These are phyloP conservation scores for Curvularia sp. DNA, from an alignment of 2,329 filamentous ascomycete species.

Conservation along the genomic window DNA sequence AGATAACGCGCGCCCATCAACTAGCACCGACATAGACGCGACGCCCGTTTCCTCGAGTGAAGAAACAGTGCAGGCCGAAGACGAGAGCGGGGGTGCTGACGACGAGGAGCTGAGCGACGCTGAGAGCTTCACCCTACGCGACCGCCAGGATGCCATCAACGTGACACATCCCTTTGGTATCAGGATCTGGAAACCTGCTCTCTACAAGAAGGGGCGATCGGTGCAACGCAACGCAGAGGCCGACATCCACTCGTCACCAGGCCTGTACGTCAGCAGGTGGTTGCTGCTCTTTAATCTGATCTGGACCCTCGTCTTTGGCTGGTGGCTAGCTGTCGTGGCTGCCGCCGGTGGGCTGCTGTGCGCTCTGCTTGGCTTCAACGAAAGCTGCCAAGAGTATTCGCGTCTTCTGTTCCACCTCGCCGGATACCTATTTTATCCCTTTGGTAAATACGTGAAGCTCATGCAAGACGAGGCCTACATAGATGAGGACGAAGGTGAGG, in stretches of 20 bases:
- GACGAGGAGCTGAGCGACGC: constrained; percentile 83
- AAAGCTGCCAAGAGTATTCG: constrained; percentile 85
- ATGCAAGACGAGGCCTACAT: constrained; percentile 93
- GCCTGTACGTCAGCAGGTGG: constrained; percentile 83
- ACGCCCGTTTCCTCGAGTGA: constrained; percentile 45
- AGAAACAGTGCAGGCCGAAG: constrained; percentile 49
- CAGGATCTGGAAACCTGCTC: constrained; percentile 95
- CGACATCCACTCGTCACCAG: constrained; percentile 94
- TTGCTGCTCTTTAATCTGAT: constrained; percentile 85
- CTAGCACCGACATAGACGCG: constrained; percentile 28
- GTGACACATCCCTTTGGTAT: constrained; percentile 99
- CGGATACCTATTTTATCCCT: constrained; percentile 91
- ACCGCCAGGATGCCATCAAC: constrained; percentile 97
- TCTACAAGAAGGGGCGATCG: constrained; percentile 97
- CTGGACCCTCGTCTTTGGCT: constrained; percentile 92
- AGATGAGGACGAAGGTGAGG: constrained; percentile 94
- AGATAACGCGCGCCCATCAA: constrained; percentile 32
- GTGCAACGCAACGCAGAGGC: constrained; percentile 96
- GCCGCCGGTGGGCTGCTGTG: constrained; percentile 78
- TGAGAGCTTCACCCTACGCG: constrained; percentile 96
- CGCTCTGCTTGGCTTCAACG: constrained; percentile 76
- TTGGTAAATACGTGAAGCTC: constrained; percentile 93
- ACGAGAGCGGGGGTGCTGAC: constrained; percentile 60
- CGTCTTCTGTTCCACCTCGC: constrained; percentile 83
- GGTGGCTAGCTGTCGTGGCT: constrained; percentile 88